Conservation (phyloP, 352 stramenopile genomes). For the Phytophthora niederhauseri region DNA sequence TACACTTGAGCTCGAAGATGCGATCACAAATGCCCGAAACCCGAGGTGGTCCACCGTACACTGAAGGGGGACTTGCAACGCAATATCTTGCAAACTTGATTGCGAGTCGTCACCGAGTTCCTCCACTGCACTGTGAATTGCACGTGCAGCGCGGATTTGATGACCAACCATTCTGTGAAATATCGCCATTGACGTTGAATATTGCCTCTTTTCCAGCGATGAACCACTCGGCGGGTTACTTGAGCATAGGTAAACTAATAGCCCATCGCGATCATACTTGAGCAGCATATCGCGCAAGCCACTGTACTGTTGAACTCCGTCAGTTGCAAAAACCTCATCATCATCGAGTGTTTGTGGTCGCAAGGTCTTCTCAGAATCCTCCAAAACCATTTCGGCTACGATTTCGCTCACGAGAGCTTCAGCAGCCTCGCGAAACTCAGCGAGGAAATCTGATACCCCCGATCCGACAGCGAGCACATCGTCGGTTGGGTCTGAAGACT, state of each 20-base stretch:
- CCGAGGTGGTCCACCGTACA: conserved; percentile 67
- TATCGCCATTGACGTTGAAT: conserved; percentile 4
- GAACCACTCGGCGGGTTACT: background rate
- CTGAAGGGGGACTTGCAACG: conserved; percentile 54
- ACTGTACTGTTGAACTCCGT: conserved; percentile 23
- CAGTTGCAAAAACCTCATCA: conserved; percentile 50
- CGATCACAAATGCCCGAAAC: conserved; percentile 56
- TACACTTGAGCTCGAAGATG: conserved; percentile 24
- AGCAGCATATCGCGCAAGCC: conserved; percentile 7
- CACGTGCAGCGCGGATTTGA: conserved; percentile 53
- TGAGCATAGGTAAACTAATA: conserved; percentile 45
- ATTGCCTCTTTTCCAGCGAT: conserved; percentile 20
- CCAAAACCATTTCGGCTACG: conserved; percentile 42
- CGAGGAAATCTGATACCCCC: conserved; percentile 36
- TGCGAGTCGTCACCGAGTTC: conserved; percentile 10
- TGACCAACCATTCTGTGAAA: conserved; percentile 52
- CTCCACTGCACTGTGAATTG: conserved; percentile 38
- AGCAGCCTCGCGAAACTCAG: conserved; percentile 45
- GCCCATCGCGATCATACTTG: conserved; percentile 40
- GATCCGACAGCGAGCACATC: conserved; percentile 29
- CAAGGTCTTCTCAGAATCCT: conserved; percentile 29
- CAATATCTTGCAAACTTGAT: conserved; percentile 9
- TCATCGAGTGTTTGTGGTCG: conserved; percentile 20
- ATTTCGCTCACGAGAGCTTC: conserved; percentile 41
- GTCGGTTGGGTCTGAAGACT: background rate